Conservation (phyloP, 768 basidiomycete genomes). For the Tricholoma saponaceum region DNA sequence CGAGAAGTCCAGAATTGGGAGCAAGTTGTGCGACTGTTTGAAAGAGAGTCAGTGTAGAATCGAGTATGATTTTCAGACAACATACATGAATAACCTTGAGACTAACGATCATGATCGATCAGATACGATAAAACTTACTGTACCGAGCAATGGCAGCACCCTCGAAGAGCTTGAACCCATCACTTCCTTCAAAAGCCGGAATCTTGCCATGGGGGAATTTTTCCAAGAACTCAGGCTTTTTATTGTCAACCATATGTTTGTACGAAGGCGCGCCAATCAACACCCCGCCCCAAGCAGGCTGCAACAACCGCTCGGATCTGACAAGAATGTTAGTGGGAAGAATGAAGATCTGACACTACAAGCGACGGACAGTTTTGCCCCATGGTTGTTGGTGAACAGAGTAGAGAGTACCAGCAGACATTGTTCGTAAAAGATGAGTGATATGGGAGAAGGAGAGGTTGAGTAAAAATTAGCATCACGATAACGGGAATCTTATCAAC, state of each 20-base stretch:
- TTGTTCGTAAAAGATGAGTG: neutral
- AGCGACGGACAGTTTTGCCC: neutral
- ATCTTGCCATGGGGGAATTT: conserved; percentile 81
- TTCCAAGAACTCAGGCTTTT: conserved; percentile 66
- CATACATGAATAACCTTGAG: neutral
- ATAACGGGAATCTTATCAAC: neutral
- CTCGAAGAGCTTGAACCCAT: conserved; percentile 79
- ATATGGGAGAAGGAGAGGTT: neutral
- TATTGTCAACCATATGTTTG: conserved; percentile 62
- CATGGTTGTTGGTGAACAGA: neutral
- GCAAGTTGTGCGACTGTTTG: conserved; percentile 64
- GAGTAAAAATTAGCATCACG: neutral
- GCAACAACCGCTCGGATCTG: conserved; percentile 57
- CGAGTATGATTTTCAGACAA: no score
- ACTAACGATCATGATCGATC: neutral
- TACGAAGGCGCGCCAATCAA: conserved; percentile 51
- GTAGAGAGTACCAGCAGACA: neutral
- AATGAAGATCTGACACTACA: neutral
- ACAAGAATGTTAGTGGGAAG: neutral
- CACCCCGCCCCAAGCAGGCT: conserved; percentile 49
- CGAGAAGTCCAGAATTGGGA: conserved; percentile 76
- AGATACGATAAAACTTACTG: conserved; percentile 57
- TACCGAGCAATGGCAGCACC: conserved; percentile 78
- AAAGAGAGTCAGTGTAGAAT: conserved; percentile 3
- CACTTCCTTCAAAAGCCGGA: no score